These are phyloP conservation scores for Aspergillus avenaceus DNA, from an alignment of 495 filamentous ascomycete genomes.

Conservation along the genomic window DNA sequence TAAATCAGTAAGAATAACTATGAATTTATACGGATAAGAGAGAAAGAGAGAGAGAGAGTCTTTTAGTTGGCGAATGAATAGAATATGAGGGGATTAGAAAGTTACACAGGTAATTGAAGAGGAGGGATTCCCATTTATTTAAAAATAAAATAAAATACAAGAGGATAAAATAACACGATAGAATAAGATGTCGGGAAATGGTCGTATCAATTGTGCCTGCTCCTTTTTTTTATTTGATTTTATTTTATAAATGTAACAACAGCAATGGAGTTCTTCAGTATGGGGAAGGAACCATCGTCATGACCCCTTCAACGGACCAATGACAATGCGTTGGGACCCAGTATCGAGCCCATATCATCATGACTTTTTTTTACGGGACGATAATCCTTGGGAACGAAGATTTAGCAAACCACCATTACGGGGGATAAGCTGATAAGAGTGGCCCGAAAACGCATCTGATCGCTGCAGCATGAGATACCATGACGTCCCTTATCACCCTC, in stretches of 20 bases:
- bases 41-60: too few species aligned
- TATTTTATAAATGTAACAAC: too few species aligned
- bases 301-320: not conserved
- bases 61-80: too few species aligned
- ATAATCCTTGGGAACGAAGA: not conserved
- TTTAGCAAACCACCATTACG: not conserved
- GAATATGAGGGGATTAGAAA: not conserved
- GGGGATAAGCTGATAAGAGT: constrained; percentile 10
- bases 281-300: not conserved
- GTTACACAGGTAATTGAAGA: not conserved
- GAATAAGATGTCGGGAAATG: too few species aligned
- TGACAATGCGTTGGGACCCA: not conserved
- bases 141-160: too few species aligned
- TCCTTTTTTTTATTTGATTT: too few species aligned
- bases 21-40: too few species aligned
- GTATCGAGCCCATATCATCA: not conserved
- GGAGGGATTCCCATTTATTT: too few species aligned
- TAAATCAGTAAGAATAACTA: too few species aligned
- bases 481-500: constrained; percentile 15
- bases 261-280: not conserved
- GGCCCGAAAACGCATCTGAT: constrained; percentile 11
- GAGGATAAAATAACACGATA: too few species aligned
- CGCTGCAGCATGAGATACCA: constrained; percentile 4
- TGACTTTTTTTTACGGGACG: too few species aligned
- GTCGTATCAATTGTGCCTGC: too few species aligned